These are phyloP conservation scores for Oryza officinalis DNA, from an alignment of 176 grass and related monocot species.

Conservation along the genomic window DNA sequence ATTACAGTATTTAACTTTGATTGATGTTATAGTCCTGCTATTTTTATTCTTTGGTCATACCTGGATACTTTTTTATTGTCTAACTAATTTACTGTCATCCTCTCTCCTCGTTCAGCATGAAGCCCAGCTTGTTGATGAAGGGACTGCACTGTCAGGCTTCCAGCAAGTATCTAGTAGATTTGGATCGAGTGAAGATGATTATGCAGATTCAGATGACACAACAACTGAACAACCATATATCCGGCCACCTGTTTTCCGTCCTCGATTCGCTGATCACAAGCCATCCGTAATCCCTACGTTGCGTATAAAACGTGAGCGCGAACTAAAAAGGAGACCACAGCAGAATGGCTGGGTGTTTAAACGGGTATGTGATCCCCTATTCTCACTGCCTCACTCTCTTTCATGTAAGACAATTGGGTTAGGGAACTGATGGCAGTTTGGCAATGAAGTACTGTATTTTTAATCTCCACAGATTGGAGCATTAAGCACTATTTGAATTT, in stretches of 20 bases:
- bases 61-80: conserved; percentile 27
- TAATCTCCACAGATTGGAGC: not conserved
- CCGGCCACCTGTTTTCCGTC: conserved; percentile 50
- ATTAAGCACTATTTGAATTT: conserved; percentile 2
- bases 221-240: conserved; percentile 57
- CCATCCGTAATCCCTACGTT: conserved; percentile 55
- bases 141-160: conserved; percentile 67
- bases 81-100: conserved; percentile 18
- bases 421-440: not conserved
- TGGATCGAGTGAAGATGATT: conserved; percentile 92
- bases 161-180: conserved; percentile 71
- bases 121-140: conserved; percentile 85
- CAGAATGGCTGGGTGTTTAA: conserved; percentile 80
- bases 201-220: conserved; percentile 75
- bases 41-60: conserved; percentile 19
- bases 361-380: conserved; percentile 55
- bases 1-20: conserved; percentile 11
- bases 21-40: conserved; percentile 3
- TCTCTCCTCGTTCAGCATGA: conserved; percentile 59
- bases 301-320: conserved; percentile 69
- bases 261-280: conserved; percentile 52
- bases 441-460: not conserved
- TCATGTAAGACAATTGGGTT: not conserved
- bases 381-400: not conserved
- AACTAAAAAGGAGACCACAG: conserved; percentile 59